Percentiles rank a stretch among this genome's conserved stretches.
phyloP scores from a whole-genome alignment of 495 filamentous ascomycete genomes.

The Patellaria atrata region DNA sequence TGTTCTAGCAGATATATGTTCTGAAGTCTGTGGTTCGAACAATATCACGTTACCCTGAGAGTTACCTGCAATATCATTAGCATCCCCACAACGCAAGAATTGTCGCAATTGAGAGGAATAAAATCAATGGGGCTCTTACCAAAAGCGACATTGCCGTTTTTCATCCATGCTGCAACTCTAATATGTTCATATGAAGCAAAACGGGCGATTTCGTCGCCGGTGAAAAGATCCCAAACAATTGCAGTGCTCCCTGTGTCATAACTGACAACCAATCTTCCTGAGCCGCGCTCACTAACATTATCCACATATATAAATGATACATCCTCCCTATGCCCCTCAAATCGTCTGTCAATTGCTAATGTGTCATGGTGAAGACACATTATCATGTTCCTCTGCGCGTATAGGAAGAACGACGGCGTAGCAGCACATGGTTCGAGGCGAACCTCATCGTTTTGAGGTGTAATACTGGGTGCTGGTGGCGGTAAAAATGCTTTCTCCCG shows the following conservation, averaged over 20 bases:
- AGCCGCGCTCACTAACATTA: conserved; percentile 78
- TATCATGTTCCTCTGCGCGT: conserved; percentile 63
- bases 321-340: conserved; percentile 70
- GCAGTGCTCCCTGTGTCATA: conserved; percentile 84
- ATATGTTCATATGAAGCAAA: conserved; percentile 84
- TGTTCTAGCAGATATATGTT: conserved; percentile 83
- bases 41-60: conserved; percentile 83
- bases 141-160: conserved; percentile 93
- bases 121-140: conserved; percentile 39
- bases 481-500: conserved; percentile 29
- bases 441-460: conserved; percentile 38
- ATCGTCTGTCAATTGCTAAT: conserved; percentile 73
- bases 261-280: conserved; percentile 77
- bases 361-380: conserved; percentile 84
- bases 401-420: conserved; percentile 75
- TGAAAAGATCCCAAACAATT: conserved; percentile 94
- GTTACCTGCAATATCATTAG: conserved; percentile 45
- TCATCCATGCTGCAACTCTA: conserved; percentile 83
- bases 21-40: conserved; percentile 84
- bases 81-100: no score
- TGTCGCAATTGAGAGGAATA: conserved; percentile 4
- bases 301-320: conserved; percentile 75
- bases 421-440: conserved; percentile 75
- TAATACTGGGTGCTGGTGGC: conserved; percentile 34
- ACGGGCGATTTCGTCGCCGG: conserved; percentile 75